phyloP scores from a whole-genome alignment of 768 basidiomycete species.

The Russula lepida region DNA sequence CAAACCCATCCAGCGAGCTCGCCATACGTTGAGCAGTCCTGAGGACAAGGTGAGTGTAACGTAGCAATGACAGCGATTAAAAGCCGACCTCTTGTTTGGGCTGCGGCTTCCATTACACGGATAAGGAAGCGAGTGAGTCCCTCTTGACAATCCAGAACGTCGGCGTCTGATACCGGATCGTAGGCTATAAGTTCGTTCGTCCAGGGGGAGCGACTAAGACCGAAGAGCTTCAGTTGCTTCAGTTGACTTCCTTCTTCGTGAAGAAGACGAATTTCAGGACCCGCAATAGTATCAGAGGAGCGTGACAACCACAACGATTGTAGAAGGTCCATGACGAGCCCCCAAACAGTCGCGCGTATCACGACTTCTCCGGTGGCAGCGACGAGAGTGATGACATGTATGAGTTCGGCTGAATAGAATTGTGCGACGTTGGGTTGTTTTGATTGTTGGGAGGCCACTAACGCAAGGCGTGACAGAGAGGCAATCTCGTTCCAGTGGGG shows the following conservation, averaged over 20 bases:
- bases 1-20: slow-evolving; percentile 88
- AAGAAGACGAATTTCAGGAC: slow-evolving; percentile 51
- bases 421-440: slow-evolving; percentile 58
- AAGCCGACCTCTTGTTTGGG: slow-evolving; percentile 58
- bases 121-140: slow-evolving; percentile 54
- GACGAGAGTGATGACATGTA: slow-evolving; percentile 72
- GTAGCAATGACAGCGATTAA: background rate
- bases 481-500: slow-evolving; percentile 76
- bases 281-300: slow-evolving; percentile 45
- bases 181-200: slow-evolving; percentile 60
- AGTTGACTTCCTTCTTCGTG: slow-evolving; percentile 52
- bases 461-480: slow-evolving; percentile 64
- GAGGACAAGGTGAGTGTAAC: slow-evolving; percentile 14
- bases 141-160: slow-evolving; percentile 58
- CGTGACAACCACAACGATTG: slow-evolving; percentile 62
- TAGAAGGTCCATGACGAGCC: slow-evolving; percentile 70
- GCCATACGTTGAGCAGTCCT: slow-evolving; percentile 84
- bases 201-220: slow-evolving; percentile 51
- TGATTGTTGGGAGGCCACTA: slow-evolving; percentile 61
- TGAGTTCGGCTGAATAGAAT: slow-evolving; percentile 74
- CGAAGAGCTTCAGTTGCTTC: slow-evolving; percentile 61
- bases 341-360: slow-evolving; percentile 76
- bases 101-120: slow-evolving; percentile 52
- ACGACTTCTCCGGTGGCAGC: slow-evolving; percentile 65
- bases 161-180: slow-evolving; percentile 46